phyloP scores from a whole-genome alignment of 768 basidiomycete genomes.

The Lenzites betulinus region DNA sequence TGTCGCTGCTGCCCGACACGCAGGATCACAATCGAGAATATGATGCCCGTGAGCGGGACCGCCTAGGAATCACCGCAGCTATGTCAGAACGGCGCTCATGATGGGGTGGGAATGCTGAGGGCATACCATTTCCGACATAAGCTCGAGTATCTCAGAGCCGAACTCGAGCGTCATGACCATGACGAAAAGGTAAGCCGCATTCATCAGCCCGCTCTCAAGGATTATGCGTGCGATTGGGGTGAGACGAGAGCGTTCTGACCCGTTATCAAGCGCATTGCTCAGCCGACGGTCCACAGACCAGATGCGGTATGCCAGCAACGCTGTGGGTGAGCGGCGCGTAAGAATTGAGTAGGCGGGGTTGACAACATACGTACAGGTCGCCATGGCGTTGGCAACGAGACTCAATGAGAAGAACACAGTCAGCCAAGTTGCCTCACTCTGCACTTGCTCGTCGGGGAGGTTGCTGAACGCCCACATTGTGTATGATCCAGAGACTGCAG shows the following conservation, averaged over 20 bases:
- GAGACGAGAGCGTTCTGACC: background rate
- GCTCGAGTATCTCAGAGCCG: slow-evolving; percentile 15
- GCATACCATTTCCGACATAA: slow-evolving; percentile 19
- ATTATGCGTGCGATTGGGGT: slow-evolving; percentile 19
- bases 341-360: background rate
- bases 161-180: slow-evolving; percentile 14
- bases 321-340: background rate
- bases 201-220: slow-evolving; percentile 24
- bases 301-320: slow-evolving; percentile 16
- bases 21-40: slow-evolving; percentile 12
- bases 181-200: slow-evolving; percentile 23
- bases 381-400: slow-evolving; percentile 11
- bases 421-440: slow-evolving; percentile 5
- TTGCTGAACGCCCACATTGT: slow-evolving; percentile 9
- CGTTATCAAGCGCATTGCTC: background rate
- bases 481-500: slow-evolving; percentile 7
- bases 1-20: slow-evolving; percentile 14
- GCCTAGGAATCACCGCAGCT: background rate
- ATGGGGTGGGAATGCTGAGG: background rate
- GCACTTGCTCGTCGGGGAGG: background rate
- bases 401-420: slow-evolving; percentile 8
- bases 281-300: slow-evolving; percentile 12
- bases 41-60: slow-evolving; percentile 4
- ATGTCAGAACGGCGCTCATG: background rate
- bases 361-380: slow-evolving; percentile 6